Evolutionary conservation across 192 early-diverging fungal species (phyloP).

Genomic region (Phycomyces nitens): DNA sequence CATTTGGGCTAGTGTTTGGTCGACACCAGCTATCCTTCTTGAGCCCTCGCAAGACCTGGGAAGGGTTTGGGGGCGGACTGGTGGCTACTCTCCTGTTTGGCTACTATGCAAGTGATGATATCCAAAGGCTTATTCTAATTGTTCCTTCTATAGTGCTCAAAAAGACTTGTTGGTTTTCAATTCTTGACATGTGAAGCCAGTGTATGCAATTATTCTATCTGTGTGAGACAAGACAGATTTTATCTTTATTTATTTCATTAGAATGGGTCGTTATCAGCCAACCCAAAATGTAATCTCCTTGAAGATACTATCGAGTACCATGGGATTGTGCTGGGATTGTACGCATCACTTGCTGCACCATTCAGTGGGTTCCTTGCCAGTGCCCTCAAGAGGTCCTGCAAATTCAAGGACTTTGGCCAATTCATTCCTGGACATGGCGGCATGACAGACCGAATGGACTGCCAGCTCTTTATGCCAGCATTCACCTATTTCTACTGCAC

Average conservation of each 20-base stretch:
- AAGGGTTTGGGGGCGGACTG: constrained; percentile 23
- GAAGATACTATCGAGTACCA: constrained; percentile 68
- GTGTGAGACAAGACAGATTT: constrained; percentile 50
- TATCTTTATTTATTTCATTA: constrained; percentile 43
- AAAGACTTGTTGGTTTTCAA: neutral
- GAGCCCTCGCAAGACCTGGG: constrained; percentile 25
- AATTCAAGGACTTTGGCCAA: constrained; percentile 95
- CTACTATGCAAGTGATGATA: constrained; percentile 5
- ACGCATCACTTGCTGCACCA: constrained; percentile 92
- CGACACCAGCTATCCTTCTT: constrained; percentile 1
- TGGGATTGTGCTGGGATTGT: constrained; percentile 81
- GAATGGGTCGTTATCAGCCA: no score
- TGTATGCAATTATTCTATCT: constrained; percentile 39
- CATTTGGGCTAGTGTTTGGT: constrained; percentile 18
- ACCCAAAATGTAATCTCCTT: no score
- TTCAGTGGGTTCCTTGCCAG: constrained; percentile 98
- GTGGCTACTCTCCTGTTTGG: constrained; percentile 16
- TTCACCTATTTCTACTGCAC: constrained; percentile 89
- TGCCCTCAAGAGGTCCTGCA: constrained; percentile 93
- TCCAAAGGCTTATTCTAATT: neutral
- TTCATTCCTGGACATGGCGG: constrained; percentile 98
- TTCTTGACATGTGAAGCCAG: neutral
- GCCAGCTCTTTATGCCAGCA: constrained; percentile 94
- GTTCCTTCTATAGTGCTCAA: neutral
- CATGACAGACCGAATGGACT: constrained; percentile 96